Evolutionary conservation across 192 early-diverging fungal genomes (phyloP).

Genomic region (Podila verticillata): DNA sequence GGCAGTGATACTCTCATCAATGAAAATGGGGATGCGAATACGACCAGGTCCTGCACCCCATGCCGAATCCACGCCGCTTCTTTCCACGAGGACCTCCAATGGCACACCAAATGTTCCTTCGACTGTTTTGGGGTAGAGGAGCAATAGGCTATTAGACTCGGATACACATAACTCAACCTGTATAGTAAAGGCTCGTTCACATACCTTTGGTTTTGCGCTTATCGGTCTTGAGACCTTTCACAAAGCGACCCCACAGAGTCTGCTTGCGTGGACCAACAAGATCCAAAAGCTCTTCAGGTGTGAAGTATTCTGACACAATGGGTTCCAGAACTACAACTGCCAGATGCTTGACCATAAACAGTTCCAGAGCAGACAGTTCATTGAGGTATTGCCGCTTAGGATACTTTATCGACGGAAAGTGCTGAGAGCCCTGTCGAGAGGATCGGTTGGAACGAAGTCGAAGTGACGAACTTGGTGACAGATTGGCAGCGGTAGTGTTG

Average conservation of each 20-base stretch:
- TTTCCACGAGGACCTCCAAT: conserved; percentile 84
- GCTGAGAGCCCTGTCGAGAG: conserved; percentile 14
- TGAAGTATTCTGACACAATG: conserved; percentile 73
- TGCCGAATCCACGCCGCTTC: conserved; percentile 83
- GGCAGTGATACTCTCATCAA: conserved; percentile 81
- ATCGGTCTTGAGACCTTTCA: conserved; percentile 70
- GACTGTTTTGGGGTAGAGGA: conserved; percentile 8
- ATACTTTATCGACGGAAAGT: not conserved
- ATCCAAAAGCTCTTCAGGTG: conserved; percentile 77
- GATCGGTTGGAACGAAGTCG: not conserved
- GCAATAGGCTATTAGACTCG: not conserved
- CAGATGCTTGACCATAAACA: conserved; percentile 85
- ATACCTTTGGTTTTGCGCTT: conserved; percentile 56
- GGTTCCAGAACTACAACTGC: conserved; percentile 81
- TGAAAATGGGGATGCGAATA: conserved; percentile 85
- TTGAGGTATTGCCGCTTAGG: conserved; percentile 61
- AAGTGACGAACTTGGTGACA: conserved; percentile 33
- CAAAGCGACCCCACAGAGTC: conserved; percentile 79
- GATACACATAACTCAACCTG: too few relatives aligned
- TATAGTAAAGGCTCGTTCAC: too few relatives aligned
- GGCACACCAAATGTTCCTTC: conserved; percentile 92
- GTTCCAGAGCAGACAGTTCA: conserved; percentile 80
- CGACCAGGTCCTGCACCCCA: conserved; percentile 71
- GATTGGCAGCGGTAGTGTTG: conserved; percentile 25
- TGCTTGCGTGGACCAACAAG: conserved; percentile 81